Evolutionary conservation across 176 grass and related monocot genomes (phyloP), one percentile per base, ranked within the genome.

Genomic region (Oryza meridionalis): DNA sequence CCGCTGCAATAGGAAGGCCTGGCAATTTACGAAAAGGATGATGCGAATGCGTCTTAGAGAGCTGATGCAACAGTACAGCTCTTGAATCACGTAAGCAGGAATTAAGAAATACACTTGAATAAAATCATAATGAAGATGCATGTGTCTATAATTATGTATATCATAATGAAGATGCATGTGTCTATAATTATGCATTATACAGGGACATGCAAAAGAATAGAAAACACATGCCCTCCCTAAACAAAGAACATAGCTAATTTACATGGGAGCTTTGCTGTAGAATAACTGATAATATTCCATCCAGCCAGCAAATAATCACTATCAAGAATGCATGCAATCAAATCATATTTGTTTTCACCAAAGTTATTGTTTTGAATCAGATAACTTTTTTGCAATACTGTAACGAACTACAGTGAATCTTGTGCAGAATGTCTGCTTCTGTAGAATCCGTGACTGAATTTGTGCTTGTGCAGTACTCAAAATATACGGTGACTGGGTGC

Each of bases 1-100:
- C 82, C 59, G 90, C 91, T 35, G 87, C 88, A 77, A 99, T 90
- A 84, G 96, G 91, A 88, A 94, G 92, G 59, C 91, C 93, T 42
- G 85, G 96, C 78, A 99, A 77, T 89, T 99, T 99, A 40, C 77
- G 77, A 75, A 99, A 94, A 67, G 96, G 93, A 88, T 86, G 92
- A 42, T 92, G 72, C 13, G 91, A 93, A 67, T 90, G 86, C 84
- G 94, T 99, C 82, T 99, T 96, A 3, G 96, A 91, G 50, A 99
- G 89, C 79, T 99, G 93, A 77, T 99, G 96, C 72, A 99, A 75
- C 71, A 96, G 80, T 72, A 99, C 84, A 83, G 93, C 88, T 80
- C 78, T 96, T 59, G 96, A 88, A 89, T 99, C 93, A 37, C 93
- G 96, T 99, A 84, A 70, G 84, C 12, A 71, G 61, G 63, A 78